These are phyloP conservation scores for Rostrohypoxylon terebratum DNA, from an alignment of 495 filamentous ascomycete species.

Conservation along the genomic window DNA sequence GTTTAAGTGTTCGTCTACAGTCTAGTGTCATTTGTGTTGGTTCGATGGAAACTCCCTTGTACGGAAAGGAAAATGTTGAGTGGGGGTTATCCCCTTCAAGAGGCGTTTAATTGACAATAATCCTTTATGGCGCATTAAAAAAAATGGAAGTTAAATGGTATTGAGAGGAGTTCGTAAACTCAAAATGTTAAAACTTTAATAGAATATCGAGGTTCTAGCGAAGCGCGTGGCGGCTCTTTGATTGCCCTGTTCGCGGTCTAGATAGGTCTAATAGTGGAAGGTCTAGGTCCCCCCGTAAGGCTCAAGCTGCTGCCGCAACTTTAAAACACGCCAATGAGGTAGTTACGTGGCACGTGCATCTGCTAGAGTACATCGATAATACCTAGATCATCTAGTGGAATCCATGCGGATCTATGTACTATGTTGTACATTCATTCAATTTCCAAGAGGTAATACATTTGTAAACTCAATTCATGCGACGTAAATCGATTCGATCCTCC, in stretches of 20 bases:
- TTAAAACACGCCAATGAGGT: constrained; percentile 30
- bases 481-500: constrained; percentile 35
- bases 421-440: neutral
- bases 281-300: constrained; percentile 13
- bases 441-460: neutral
- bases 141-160: neutral
- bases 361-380: neutral
- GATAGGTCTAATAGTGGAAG: neutral
- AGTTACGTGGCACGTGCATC: constrained; percentile 24
- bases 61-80: neutral
- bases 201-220: constrained; percentile 3
- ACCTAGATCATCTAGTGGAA: neutral
- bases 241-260: neutral
- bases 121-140: neutral
- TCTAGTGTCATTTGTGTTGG: constrained; percentile 3
- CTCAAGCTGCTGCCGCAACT: constrained; percentile 19
- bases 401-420: neutral
- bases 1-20: neutral
- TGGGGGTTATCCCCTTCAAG: neutral
- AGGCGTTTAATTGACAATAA: neutral
- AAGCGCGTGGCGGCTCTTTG: constrained; percentile 16
- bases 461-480: constrained; percentile 42
- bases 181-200: constrained; percentile 14
- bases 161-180: constrained; percentile 3
- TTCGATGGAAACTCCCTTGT: constrained; percentile 1